Percentiles rank a stretch among this genome's conserved stretches.
Conservation (phyloP, 805 yeast genomes). For the Myxozyma geophila region DNA sequence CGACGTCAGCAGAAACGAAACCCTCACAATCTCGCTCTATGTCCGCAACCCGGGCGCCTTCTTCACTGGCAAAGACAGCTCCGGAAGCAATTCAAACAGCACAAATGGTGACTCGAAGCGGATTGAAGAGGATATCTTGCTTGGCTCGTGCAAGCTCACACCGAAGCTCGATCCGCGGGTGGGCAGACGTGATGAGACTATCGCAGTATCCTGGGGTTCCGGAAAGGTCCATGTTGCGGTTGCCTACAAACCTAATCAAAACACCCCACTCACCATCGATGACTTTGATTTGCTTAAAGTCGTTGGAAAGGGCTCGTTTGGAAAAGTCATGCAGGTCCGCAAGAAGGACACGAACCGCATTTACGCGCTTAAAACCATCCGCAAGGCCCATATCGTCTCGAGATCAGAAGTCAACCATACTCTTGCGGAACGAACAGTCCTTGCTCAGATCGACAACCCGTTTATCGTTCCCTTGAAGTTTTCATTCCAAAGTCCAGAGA, state of each 20-base stretch:
- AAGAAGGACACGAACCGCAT: slow-evolving; percentile 94
- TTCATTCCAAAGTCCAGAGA: slow-evolving; percentile 96
- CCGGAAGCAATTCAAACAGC: slow-evolving; percentile 45
- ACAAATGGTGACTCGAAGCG: slow-evolving; percentile 37
- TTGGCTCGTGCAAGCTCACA: slow-evolving; percentile 71
- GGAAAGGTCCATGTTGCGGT: slow-evolving; percentile 56
- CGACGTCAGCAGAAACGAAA: slow-evolving; percentile 76
- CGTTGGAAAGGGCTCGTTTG: slow-evolving; percentile 97
- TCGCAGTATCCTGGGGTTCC: slow-evolving; percentile 42
- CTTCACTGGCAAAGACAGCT: slow-evolving; percentile 45
- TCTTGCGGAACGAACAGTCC: slow-evolving; percentile 91
- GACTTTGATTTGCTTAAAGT: slow-evolving; percentile 93
- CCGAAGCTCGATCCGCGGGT: slow-evolving; percentile 56
- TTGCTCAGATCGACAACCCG: slow-evolving; percentile 91
- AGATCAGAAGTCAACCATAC: slow-evolving; percentile 96
- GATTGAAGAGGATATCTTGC: slow-evolving; percentile 64
- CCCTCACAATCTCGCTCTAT: slow-evolving; percentile 75
- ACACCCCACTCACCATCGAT: slow-evolving; percentile 77
- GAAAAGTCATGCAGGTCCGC: slow-evolving; percentile 98
- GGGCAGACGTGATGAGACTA: slow-evolving; percentile 32
- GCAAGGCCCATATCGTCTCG: slow-evolving; percentile 93
- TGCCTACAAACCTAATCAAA: slow-evolving; percentile 69
- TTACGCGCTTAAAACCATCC: slow-evolving; percentile 89
- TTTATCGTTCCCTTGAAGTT: slow-evolving; percentile 96
- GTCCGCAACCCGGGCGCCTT: slow-evolving; percentile 63